These are phyloP conservation scores for Fusarium buxicola DNA, from an alignment of 2,329 filamentous ascomycete species.

Conservation along the genomic window DNA sequence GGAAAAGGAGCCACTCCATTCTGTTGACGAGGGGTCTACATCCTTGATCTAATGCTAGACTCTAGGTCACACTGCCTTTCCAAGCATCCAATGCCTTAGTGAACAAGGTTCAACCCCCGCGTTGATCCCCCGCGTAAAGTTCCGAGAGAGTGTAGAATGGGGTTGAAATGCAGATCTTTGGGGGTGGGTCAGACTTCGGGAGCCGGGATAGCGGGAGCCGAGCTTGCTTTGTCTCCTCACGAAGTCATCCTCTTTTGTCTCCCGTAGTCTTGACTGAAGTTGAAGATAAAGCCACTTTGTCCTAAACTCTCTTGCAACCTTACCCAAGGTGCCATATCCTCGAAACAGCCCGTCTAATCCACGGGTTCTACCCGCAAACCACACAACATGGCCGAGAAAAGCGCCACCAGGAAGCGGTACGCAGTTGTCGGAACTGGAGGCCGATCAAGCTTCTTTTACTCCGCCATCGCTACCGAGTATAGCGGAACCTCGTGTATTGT, in stretches of 20 bases:
- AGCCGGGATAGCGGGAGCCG: neutral
- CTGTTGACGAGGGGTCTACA: neutral
- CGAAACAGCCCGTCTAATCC: too few relatives aligned
- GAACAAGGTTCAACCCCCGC: neutral
- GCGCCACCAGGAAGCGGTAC: constrained; percentile 56
- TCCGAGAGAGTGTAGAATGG: neutral
- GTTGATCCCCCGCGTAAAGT: neutral
- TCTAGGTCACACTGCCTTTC: neutral
- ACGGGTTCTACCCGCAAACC: neutral
- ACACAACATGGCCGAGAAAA: constrained; percentile 18
- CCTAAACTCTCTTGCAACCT: too few relatives aligned
- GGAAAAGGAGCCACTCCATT: neutral
- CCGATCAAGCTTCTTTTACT: constrained; percentile 71
- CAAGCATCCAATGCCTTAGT: neutral
- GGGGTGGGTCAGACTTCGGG: neutral
- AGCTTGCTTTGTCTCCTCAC: neutral
- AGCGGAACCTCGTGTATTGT: constrained; percentile 62
- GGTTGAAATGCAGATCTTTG: neutral
- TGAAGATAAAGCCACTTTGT: too few relatives aligned
- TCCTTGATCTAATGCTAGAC: neutral
- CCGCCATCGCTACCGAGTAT: constrained; percentile 66
- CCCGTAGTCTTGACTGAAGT: neutral
- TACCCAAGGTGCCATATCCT: too few relatives aligned
- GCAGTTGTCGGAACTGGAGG: constrained; percentile 70
- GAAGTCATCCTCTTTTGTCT: neutral